These are phyloP conservation scores for Aspergillus viridinutans DNA, from an alignment of 2,329 filamentous ascomycete genomes.

Conservation along the genomic window DNA sequence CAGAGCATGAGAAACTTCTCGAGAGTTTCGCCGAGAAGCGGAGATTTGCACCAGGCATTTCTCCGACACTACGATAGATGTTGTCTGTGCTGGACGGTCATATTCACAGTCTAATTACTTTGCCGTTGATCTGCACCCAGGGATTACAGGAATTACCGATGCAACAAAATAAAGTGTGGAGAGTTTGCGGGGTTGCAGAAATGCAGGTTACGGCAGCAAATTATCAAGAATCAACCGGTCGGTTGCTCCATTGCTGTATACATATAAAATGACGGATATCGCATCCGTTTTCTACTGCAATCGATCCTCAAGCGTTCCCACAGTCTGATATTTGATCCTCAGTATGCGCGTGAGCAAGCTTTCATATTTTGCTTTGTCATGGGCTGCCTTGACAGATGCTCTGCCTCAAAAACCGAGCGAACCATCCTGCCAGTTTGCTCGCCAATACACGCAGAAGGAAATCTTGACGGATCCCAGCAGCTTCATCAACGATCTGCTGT, in stretches of 20 bases:
- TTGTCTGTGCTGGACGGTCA: neutral
- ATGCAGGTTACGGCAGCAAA: neutral
- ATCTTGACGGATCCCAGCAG: neutral
- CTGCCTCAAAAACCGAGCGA: neutral
- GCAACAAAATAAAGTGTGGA: neutral
- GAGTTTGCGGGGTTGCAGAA: neutral
- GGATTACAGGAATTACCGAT: neutral
- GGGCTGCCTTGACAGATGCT: neutral
- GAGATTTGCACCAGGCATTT: neutral
- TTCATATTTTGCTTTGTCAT: neutral
- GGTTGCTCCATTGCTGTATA: neutral
- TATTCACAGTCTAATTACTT: neutral
- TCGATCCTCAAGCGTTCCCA: neutral
- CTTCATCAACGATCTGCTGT: slow-evolving; percentile 33
- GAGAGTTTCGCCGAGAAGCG: neutral
- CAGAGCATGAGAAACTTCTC: neutral
- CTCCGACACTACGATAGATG: neutral
- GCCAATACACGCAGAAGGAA: neutral
- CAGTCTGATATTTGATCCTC: neutral
- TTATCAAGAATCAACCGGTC: neutral
- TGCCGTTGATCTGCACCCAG: neutral
- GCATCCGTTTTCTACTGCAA: neutral
- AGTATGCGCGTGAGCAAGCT: neutral
- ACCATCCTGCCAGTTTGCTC: neutral
- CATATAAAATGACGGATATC: neutral